Base-by-base conservation (phyloP, 805 yeast genomes). In the Suhomyces sp. region DNA sequence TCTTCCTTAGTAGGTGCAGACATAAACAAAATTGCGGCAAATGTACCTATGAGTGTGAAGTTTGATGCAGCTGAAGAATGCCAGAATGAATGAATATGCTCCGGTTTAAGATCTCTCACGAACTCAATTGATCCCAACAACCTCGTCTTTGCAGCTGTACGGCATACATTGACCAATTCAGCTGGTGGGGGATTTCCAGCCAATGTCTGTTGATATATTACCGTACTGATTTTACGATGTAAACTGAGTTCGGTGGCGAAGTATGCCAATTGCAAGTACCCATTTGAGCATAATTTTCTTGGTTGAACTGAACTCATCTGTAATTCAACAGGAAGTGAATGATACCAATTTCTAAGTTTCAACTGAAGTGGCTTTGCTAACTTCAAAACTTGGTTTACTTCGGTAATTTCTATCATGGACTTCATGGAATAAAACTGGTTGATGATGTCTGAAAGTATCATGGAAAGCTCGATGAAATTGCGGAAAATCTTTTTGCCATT, bases 81-180 rank as follows among this genome's bases (percentile, higher is more conserved):
- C 96, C 96, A 90, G 56, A 88, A 88, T 8, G 95, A 78, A 53
- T 81, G 90, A 31, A 87, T 71, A 51, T 88, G 95, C 47, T 88
- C 95, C 7, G 83, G 81, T 47, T 80, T 81, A 55, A 90, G 68
- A 40, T 79, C 82, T 32, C 81, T 65, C 7, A 86, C 80, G 56
- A 87, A 84, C 35, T 84, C 93, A 41, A 85, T 76, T 0, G 96
- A 86, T 0, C 96, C 95, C 6, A 76, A 61, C 12, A 90, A 66
- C 51, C 98, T 68, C 2, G 95, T 83, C 39, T 74, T 78, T 2
- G 96, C 97, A 0, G 96, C 96, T 19, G 81, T 69, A 27, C 96
- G 72, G 54, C 96, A 88, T 1, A 88, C 88, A 28, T 47, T 51
- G 3, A 63, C 51, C 31, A 68, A 47, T 41, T 67, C 71, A 5